phyloP scores from a whole-genome alignment of 441 rosid species.

The Erysimum cheiri region DNA sequence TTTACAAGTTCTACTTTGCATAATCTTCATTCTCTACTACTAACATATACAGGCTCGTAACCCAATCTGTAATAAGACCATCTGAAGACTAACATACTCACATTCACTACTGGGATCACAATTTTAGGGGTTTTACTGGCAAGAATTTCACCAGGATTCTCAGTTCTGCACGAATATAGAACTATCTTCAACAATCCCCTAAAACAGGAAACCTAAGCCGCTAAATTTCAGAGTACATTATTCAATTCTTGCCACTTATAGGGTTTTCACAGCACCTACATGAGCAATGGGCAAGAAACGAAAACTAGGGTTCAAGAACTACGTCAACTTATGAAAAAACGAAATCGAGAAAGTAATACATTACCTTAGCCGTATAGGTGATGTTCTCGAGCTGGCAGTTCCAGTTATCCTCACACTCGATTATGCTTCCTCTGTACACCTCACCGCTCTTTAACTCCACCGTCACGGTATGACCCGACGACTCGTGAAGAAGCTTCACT shows the following conservation, averaged over 20 bases:
- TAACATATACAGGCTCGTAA: background rate
- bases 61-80: no score
- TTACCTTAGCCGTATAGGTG: slow-evolving; percentile 89
- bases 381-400: slow-evolving; percentile 95
- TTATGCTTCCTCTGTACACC: slow-evolving; percentile 92
- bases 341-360: background rate
- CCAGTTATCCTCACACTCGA: slow-evolving; percentile 99
- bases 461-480: slow-evolving; percentile 92
- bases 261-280: slow-evolving; percentile 8
- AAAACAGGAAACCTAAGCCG: slow-evolving; percentile 3
- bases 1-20: no score
- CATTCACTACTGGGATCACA: background rate
- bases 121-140: background rate
- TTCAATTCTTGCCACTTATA: slow-evolving; percentile 21
- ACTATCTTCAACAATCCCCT: background rate
- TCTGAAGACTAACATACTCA: no score
- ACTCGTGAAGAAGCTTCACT: slow-evolving; percentile 94
- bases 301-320: background rate
- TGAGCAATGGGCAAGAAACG: background rate
- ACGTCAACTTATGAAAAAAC: background rate
- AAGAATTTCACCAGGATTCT: background rate
- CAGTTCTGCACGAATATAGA: background rate
- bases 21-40: background rate
- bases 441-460: slow-evolving; percentile 97
- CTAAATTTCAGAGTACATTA: background rate